A percentile compares a stretch with the other conserved stretches of the same genome.
phyloP scores from a whole-genome alignment of 1,139 yeast species.

The Suhomyces panamericanus region DNA sequence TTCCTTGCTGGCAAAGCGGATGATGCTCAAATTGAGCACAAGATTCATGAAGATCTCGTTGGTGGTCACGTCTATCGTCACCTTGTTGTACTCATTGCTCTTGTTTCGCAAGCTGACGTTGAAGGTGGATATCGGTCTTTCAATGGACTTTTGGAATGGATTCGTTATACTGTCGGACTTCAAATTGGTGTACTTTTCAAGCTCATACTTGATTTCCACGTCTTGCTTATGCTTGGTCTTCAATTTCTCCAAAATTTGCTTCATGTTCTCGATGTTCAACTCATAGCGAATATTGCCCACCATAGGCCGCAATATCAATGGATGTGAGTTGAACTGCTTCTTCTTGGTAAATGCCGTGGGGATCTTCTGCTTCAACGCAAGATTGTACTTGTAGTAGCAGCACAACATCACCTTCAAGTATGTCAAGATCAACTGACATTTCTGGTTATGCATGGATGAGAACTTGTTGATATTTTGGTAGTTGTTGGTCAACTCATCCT shows the following conservation, averaged over 20 bases:
- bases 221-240: slow-evolving; percentile 20
- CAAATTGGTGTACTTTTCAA: slow-evolving; percentile 30
- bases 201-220: slow-evolving; percentile 20
- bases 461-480: slow-evolving; percentile 34
- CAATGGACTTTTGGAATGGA: slow-evolving; percentile 44
- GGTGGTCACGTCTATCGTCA: slow-evolving; percentile 36
- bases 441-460: slow-evolving; percentile 35
- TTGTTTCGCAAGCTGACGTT: slow-evolving; percentile 19
- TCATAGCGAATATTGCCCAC: slow-evolving; percentile 71
- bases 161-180: slow-evolving; percentile 20
- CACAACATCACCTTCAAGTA: slow-evolving; percentile 62
- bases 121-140: slow-evolving; percentile 34
- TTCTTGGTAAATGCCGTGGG: slow-evolving; percentile 54
- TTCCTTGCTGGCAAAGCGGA: slow-evolving; percentile 31
- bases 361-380: slow-evolving; percentile 45
- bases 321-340: slow-evolving; percentile 50
- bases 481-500: slow-evolving; percentile 36
- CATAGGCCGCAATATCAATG: slow-evolving; percentile 61
- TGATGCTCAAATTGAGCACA: slow-evolving; percentile 33
- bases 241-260: slow-evolving; percentile 40
- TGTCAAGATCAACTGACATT: slow-evolving; percentile 54
- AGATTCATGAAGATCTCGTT: slow-evolving; percentile 45
- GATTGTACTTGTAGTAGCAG: slow-evolving; percentile 54
- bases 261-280: slow-evolving; percentile 44
- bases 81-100: slow-evolving; percentile 20